Evolutionary conservation across 345 rosid species (phyloP).

Genomic region (Cardamine chenopodiifolia): DNA sequence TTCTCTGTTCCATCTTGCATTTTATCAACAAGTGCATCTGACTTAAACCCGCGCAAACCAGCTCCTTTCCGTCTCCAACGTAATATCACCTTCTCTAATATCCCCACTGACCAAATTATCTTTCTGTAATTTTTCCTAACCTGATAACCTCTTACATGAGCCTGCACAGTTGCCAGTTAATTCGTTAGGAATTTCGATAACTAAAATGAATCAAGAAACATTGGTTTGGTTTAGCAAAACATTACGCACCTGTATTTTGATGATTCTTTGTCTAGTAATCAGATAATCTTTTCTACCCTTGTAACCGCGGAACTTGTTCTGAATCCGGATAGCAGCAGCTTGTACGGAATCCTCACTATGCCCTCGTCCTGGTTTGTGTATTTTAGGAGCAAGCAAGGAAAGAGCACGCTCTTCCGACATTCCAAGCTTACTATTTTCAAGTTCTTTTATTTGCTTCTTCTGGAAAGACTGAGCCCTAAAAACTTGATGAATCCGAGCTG

Average conservation of each 20-base stretch:
- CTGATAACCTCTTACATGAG: slow-evolving; percentile 91
- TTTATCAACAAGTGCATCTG: slow-evolving; percentile 52
- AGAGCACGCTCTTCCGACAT: slow-evolving; percentile 73
- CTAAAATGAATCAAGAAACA: neutral
- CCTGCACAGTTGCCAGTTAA: slow-evolving; percentile 54
- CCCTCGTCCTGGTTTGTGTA: slow-evolving; percentile 49
- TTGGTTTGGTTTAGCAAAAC: slow-evolving; percentile 7
- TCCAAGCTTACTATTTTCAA: slow-evolving; percentile 54
- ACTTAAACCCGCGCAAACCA: slow-evolving; percentile 85
- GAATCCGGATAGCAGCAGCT: slow-evolving; percentile 80
- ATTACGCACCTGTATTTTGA: slow-evolving; percentile 76
- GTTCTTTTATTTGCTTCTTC: slow-evolving; percentile 70
- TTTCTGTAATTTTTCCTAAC: slow-evolving; percentile 79
- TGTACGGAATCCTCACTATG: slow-evolving; percentile 65
- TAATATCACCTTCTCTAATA: slow-evolving; percentile 81
- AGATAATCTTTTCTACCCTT: slow-evolving; percentile 85
- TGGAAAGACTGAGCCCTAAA: slow-evolving; percentile 94
- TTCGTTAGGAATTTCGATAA: neutral
- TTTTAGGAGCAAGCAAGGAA: slow-evolving; percentile 63
- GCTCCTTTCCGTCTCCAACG: slow-evolving; percentile 95
- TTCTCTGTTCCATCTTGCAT: slow-evolving; percentile 47
- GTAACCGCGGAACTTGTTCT: slow-evolving; percentile 87
- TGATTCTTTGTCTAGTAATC: slow-evolving; percentile 71
- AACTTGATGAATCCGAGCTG: slow-evolving; percentile 84
- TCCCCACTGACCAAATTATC: slow-evolving; percentile 92